Evolutionary conservation across 805 yeast genomes (phyloP), one percentile per base, ranked within the genome.

Genomic region (Pichia ethanolica): DNA sequence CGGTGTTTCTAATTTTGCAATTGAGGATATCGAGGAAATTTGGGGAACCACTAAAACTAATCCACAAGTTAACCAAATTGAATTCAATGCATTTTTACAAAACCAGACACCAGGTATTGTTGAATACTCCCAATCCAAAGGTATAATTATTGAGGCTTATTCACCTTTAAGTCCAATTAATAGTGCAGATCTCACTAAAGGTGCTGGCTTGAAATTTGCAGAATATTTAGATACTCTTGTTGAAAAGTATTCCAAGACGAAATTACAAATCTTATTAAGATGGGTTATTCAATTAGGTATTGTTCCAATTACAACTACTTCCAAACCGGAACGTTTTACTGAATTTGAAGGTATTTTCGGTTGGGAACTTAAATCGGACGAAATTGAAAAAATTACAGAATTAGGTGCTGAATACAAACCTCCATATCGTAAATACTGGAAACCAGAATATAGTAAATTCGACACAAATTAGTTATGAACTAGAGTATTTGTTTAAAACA

Each of bases 21-120:
- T 70, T n/a, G 68, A 64, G 6, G 76, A 79, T 55, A 59, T 83
- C 46, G 67, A 82, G 53, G 63, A 56, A 30, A 63, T 78, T 20
- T 59, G 75, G 42, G 59, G 64, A 26, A 63, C 62, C 40, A 75
- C 80, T 8, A 67, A 70, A 38, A 62, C 62, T 46, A 71, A 69
- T 52, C 88, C 88, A 5, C 72, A 68, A 51, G 80, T 83, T 34
- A 76, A 83, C 59, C 90, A 85, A 64, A 79, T 85, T 53, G 90
- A 84, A 60, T 81, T 72, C 69, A 82, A 75, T 60, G 82, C 88
- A 1, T 79, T 81, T 58, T 68, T 82, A 56, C 87, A 79, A 59
- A 70, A 82, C 54, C 88, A 82, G 62, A 69, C 83, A 3, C 78
- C 81, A 0, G 86, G 81, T 1, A 67, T 77, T 51, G 71, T 73